Base-by-base conservation (phyloP, 2,329 filamentous ascomycete species). In the Trichoderma gracile region DNA sequence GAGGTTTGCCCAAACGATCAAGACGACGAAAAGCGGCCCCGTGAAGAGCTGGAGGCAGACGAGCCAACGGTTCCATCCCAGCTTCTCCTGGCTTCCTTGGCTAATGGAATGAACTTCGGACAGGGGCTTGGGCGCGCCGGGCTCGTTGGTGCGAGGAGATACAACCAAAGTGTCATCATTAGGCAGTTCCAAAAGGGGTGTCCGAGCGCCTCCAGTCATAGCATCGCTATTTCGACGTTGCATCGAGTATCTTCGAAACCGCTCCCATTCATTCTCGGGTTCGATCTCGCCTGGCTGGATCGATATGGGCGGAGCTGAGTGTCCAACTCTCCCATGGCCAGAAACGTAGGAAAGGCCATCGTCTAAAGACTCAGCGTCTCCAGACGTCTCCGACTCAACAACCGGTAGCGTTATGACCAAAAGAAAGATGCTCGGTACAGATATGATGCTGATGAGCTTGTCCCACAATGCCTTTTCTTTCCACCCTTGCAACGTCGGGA, bases 381-480 rank as follows among this genome's bases (percentile, higher is more conserved):
- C 84, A 8, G 83, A 81, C 21, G 85, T 82, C 47, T 85, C 84
- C 1, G 85, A 85, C 71, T 98, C 94, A 6, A 97, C 91, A 0
- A 99, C 93, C 0, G 96, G 95, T 5, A 99, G 77, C 0, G 95
- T 99, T 53, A 95, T 87, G 0, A 94, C 94, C 4, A 99, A 82
- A 2, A 98, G 78, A 67, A 99, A 91, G 43, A 99, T 92, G 70
- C 90, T 96, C 1, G 93, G 91, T n/a, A 92, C 89, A 8, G 93
- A 93, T 43, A 96, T 83, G 12, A 95, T 71, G 47, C 92, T 94
- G 54, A 97, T 79, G 50, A 93, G 78, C 72, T 91, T 93, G 71
- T 94, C 93, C 87, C 89, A 92, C n/a, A 89, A 76, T n/a, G 81
- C 87, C 77, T 97, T 98, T 30, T 90, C 86, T 49, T 77, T 80